Base-by-base conservation (phyloP, 805 yeast genomes). In the Tetrapisispora phaffii region DNA sequence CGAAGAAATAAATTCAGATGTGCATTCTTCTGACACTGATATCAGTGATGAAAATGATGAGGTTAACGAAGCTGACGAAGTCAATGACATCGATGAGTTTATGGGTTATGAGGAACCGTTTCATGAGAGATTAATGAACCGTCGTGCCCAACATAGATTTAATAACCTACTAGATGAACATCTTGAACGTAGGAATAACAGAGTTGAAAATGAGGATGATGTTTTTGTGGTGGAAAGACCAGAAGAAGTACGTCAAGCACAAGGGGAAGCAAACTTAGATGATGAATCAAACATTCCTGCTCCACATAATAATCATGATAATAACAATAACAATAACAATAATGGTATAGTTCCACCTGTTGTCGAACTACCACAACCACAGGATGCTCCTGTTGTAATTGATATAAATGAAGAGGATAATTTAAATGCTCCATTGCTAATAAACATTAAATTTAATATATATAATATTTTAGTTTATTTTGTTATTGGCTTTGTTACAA, bases 401-500 rank as follows among this genome's bases (percentile, higher is more conserved):
- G 46, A 44, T 34, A 17, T 23, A 9, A 42, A 46, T 23, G 46
- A 29, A 7, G 48, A 52, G 34, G 53, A 51, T 22, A 57, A 55
- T 31, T 52, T 45, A n/a, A 53, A 50, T 17, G 60, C 58, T 2
- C 59, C 63, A 21, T 47, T 62, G 9, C 48, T 58, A 20, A 47
- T 60, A 4, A 57, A 59, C 23, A 39, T 63, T n/a, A 53, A 53
- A 29, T 34, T 59, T 22, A 56, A 51, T 26, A 45, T 58, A 31
- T 35, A 41, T 6, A 55, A 53, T 29, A 44, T 62, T 2, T 42
- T 58, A 9, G 48, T 55, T 8, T 62, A 62, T 43, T 58, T 50
- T 32, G 29, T 47, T 36, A 60, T 61, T 16, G 65, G 63, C 16
- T 55, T 64, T 24, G 51, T 54, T 1, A 44, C 62, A 21, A 47